phyloP scores from a whole-genome alignment of 2,329 filamentous ascomycete species.

The Colletotrichum sp. region DNA sequence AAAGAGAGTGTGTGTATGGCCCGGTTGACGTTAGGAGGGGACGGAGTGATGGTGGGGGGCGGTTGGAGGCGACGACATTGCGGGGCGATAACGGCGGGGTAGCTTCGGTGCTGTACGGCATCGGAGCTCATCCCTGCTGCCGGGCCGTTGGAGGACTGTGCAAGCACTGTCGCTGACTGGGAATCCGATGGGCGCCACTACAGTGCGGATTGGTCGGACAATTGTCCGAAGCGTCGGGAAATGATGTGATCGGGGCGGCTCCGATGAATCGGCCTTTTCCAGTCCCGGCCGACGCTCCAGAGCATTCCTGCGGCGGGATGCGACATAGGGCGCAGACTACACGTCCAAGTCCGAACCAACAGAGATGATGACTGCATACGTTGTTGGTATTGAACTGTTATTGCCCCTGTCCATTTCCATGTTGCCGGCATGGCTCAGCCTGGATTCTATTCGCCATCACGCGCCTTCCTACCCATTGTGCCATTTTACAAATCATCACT shows the following conservation, averaged over 20 bases:
- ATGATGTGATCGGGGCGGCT: background rate
- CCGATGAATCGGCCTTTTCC: conserved; percentile 4
- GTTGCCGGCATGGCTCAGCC: background rate
- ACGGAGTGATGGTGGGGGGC: background rate
- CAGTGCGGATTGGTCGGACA: background rate
- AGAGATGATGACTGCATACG: background rate
- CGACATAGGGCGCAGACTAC: background rate
- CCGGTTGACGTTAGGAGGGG: background rate
- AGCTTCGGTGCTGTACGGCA: background rate
- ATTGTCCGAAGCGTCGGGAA: conserved; percentile 17
- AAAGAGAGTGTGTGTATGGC: background rate
- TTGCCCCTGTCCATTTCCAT: background rate
- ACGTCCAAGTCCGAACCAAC: background rate
- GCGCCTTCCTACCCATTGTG: background rate
- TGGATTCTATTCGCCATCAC: background rate
- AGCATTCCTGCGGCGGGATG: background rate
- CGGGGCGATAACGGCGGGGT: conserved; percentile 18
- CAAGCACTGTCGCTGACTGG: background rate
- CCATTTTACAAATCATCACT: background rate
- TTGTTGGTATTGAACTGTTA: background rate
- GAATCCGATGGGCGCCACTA: background rate
- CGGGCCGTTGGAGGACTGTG: background rate
- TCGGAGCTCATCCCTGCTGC: conserved; percentile 13
- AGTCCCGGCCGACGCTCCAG: background rate
- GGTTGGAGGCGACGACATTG: background rate